Evolutionary conservation across 805 yeast genomes (phyloP).

Genomic region (Metschnikowia sp.): DNA sequence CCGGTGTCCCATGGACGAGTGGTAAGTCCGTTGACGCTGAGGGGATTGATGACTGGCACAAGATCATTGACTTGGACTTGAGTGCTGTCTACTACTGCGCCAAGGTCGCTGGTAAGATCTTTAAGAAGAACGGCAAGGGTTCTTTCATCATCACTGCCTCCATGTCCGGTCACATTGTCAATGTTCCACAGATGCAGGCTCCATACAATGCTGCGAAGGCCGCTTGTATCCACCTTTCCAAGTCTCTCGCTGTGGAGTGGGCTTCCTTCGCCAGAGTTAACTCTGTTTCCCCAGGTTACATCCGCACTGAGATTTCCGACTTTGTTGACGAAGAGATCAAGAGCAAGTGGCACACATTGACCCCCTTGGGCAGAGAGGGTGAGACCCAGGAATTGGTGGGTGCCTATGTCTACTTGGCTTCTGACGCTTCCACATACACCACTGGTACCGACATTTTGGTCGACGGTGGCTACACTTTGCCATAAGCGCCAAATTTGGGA

Average conservation of each 20-base stretch:
- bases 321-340: conserved; percentile 33
- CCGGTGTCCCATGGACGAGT: conserved; percentile 82
- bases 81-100: conserved; percentile 44
- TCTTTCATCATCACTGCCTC: conserved; percentile 44
- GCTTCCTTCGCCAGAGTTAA: conserved; percentile 45
- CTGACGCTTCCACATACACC: conserved; percentile 42
- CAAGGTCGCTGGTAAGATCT: conserved; percentile 38
- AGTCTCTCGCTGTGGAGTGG: conserved; percentile 46
- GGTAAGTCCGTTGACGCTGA: conserved; percentile 31
- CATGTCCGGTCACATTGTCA: conserved; percentile 47
- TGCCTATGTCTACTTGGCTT: conserved; percentile 43
- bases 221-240: conserved; percentile 40
- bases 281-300: conserved; percentile 44
- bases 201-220: conserved; percentile 49
- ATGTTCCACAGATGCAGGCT: conserved; percentile 44
- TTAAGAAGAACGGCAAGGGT: conserved; percentile 39
- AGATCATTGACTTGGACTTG: conserved; percentile 38
- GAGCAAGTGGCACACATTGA: conserved; percentile 37
- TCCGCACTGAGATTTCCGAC: conserved; percentile 38
- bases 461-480: conserved; percentile 44
- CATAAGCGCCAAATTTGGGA: conserved; percentile 8
- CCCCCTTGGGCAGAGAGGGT: conserved; percentile 47
- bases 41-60: conserved; percentile 33
- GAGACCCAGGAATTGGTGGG: conserved; percentile 43
- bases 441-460: conserved; percentile 45